Evolutionary conservation across 371 early-diverging fungal genomes (phyloP), one percentile per base, ranked within the genome.

Genomic region (Mortierella sp.): DNA sequence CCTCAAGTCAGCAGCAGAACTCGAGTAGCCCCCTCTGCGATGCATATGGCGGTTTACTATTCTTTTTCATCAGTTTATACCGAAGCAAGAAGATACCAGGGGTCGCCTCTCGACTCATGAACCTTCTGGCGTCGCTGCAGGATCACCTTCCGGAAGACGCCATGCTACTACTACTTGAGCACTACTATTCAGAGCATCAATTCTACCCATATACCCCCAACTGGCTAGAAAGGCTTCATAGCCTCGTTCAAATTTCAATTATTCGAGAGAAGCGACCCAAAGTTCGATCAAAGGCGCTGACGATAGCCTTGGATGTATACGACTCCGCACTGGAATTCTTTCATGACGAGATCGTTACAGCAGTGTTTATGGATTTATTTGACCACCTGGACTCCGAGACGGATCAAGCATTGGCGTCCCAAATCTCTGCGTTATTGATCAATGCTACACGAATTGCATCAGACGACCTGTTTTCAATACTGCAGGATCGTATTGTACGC

Each of bases 181-280:
- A 92, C 52, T 89, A 92, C 64, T 88, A 90, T 28, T 67, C 73
- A 0, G 91, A 92, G 52, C 92, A 93, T 43, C 68, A 84, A 9
- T 85, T 93, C 47, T 85, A 91, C 32, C 92, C 94, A 14, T 92
- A 91, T 28, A 87, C 90, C 35, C 85, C 89, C 14, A 74, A 86
- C 70, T 94, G 93, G 91, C 71, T 92, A 11, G 85, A 83, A 22
- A 73, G 86, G n/a, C 78, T 94, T 22, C 78, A 84, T 45, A 88
- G 89, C 61, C 70, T 91, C 20, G 85, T 88, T 51, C 85, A 87
- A 22, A 79, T 87, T 6, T 94, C 91, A 57, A 91, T 87, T 49
- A 87, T 90, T 68, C 70, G 78, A 68, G 62, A 76, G 52, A 69
- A 68, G 68, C 72, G 86, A 67, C 43, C 86, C 22, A 77, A 77